Conservation (phyloP, 164 flowering plant species). For the Berberis thunbergii region DNA sequence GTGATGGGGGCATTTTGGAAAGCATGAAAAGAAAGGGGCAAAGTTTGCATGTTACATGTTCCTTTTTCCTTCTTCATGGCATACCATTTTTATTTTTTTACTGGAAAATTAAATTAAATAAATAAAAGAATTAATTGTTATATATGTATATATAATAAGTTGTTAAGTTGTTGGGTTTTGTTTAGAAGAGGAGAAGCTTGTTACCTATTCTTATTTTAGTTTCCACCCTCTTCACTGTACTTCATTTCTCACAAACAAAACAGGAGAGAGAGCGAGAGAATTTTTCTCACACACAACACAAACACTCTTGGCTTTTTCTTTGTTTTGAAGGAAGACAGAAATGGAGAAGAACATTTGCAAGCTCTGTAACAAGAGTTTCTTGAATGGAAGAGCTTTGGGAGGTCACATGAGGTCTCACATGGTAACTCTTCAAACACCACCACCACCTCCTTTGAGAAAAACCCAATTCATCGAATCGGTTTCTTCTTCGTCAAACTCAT, state of each 20-base stretch:
- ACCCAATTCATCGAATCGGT: conserved; percentile 19
- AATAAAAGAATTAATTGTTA: background rate
- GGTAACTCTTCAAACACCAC: conserved; percentile 12
- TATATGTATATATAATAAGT: background rate
- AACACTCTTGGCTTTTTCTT: conserved; percentile 4
- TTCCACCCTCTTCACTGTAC: conserved; percentile 12
- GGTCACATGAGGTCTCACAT: conserved; percentile 71
- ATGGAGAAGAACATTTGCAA: conserved; percentile 56
- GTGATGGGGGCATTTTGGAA: conserved; percentile 1
- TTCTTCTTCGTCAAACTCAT: conserved; percentile 18
- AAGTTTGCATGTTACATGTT: conserved; percentile 20
- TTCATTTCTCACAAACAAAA: no score
- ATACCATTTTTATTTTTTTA: conserved; percentile 6
- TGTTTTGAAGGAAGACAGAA: background rate
- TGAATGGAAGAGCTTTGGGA: conserved; percentile 60
- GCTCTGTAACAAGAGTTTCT: conserved; percentile 40
- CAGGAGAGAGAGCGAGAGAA: no score
- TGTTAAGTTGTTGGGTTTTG: conserved; percentile 10
- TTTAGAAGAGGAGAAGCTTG: conserved; percentile 62
- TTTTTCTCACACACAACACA: conserved; percentile 6
- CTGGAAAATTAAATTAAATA: background rate
- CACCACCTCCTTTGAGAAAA: background rate
- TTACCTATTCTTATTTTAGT: conserved; percentile 50
- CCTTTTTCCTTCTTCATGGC: conserved; percentile 13
- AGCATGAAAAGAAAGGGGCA: conserved; percentile 3